Percentiles rank a stretch among this genome's conserved stretches.
Conservation (phyloP, 257 asterid species). For the Cordia subcordata region DNA sequence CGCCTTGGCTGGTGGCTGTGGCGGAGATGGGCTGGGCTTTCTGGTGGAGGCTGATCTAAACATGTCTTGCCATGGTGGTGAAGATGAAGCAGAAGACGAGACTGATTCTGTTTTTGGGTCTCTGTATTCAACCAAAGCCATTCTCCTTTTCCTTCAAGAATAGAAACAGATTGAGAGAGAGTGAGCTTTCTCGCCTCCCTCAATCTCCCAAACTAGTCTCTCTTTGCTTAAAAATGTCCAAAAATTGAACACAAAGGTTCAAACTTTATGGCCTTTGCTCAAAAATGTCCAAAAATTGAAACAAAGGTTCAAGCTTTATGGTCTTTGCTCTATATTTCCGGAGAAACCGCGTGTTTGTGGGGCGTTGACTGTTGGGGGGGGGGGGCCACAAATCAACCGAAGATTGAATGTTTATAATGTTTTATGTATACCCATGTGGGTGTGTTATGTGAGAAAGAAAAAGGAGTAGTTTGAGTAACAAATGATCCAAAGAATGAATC, state of each 20-base stretch:
- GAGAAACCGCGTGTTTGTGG: too few relatives aligned
- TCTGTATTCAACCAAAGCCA: conserved; percentile 62
- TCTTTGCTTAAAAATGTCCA: background rate
- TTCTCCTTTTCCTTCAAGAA: conserved; percentile 9
- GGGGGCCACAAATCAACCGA: background rate
- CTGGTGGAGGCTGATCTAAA: conserved; percentile 88
- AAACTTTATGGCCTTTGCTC: background rate
- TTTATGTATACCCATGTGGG: too few relatives aligned
- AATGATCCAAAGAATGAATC: background rate
- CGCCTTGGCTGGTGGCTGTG: conserved; percentile 19
- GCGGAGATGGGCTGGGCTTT: conserved; percentile 56
- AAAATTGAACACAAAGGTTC: background rate
- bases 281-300: background rate
- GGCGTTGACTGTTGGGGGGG: background rate
- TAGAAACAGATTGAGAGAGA: conserved; percentile 5
- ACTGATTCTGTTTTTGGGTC: conserved; percentile 52
- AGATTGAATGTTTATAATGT: background rate
- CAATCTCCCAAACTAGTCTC: background rate
- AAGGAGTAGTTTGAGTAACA: too few relatives aligned
- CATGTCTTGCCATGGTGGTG: conserved; percentile 92
- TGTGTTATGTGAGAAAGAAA: too few relatives aligned
- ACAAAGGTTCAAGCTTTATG: background rate
- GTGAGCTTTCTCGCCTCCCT: background rate
- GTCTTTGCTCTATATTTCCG: background rate
- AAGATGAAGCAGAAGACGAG: conserved; percentile 26